These are phyloP conservation scores for Cyclocybe cylindracea DNA, from an alignment of 768 basidiomycete species.

Conservation along the genomic window DNA sequence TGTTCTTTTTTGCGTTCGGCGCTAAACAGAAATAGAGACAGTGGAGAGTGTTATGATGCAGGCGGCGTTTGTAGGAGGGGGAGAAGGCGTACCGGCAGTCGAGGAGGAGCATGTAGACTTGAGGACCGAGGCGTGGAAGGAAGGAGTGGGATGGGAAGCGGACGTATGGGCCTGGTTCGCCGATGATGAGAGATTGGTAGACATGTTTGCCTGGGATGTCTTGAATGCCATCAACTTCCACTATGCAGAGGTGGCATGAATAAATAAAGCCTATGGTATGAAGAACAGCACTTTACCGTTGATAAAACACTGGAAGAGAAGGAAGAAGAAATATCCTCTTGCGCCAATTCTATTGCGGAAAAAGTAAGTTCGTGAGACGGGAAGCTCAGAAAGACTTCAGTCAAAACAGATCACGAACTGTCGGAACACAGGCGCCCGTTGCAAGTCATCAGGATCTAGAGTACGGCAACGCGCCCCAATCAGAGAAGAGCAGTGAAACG, in stretches of 20 bases:
- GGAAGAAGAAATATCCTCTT: constrained; percentile 88
- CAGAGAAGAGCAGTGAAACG: neutral
- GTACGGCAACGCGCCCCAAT: constrained; percentile 2
- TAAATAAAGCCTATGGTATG: neutral
- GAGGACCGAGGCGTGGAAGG: constrained; percentile 78
- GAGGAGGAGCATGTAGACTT: constrained; percentile 69
- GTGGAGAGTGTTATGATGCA: neutral
- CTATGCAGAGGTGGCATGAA: constrained; percentile 29
- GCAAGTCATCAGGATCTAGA: constrained; percentile 80
- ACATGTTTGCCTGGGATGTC: constrained; percentile 62
- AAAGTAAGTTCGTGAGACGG: neutral
- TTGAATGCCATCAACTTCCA: constrained; percentile 72
- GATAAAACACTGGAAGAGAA: constrained; percentile 93
- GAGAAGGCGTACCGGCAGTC: constrained; percentile 70
- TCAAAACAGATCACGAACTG: constrained; percentile 41
- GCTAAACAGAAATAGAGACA: constrained; percentile 35
- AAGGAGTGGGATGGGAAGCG: constrained; percentile 83
- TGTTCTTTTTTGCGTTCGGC: constrained; percentile 83
- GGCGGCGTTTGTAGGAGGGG: neutral
- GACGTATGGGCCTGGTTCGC: constrained; percentile 75
- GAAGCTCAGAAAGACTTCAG: neutral
- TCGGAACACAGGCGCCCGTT: constrained; percentile 70
- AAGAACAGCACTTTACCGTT: constrained; percentile 47
- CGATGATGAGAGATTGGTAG: constrained; percentile 73
- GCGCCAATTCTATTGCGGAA: constrained; percentile 64